Conservation (phyloP, 2,329 filamentous ascomycete genomes). For the Fusarium newnesense region DNA sequence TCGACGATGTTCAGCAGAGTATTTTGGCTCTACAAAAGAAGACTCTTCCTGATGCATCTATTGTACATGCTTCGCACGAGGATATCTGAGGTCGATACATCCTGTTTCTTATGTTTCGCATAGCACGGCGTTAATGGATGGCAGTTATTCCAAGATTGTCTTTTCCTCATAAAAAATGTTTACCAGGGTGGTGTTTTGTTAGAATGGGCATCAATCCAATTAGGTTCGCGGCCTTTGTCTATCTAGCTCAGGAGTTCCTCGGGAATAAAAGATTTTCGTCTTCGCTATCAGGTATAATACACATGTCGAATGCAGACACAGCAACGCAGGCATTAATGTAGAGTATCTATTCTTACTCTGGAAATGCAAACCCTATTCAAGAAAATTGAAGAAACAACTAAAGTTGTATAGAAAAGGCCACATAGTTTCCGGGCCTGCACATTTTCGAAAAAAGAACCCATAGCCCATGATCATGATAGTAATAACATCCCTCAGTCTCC, state of each 20-base stretch:
- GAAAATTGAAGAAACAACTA: conserved; percentile 30
- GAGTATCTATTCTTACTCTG: conserved; percentile 34
- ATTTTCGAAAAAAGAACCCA: conserved; percentile 37
- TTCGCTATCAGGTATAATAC: background rate
- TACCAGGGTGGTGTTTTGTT: background rate
- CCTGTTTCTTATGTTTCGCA: conserved; percentile 15
- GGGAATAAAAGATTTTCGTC: background rate
- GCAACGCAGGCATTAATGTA: conserved; percentile 9
- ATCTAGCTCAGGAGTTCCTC: background rate
- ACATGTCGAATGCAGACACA: background rate
- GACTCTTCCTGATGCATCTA: conserved; percentile 6
- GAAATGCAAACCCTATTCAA: conserved; percentile 42
- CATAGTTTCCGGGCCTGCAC: conserved; percentile 25
- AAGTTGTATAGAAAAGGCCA: conserved; percentile 35
- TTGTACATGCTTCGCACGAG: conserved; percentile 25
- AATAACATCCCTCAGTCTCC: conserved; percentile 31
- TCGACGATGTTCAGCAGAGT: conserved; percentile 49
- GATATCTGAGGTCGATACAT: conserved; percentile 17
- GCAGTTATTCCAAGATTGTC: background rate
- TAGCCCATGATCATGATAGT: conserved; percentile 44
- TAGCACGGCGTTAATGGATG: conserved; percentile 41
- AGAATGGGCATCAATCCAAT: background rate
- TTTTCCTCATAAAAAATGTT: background rate
- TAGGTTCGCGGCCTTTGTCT: background rate
- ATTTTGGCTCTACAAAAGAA: conserved; percentile 47